Percentiles rank a stretch among this genome's conserved stretches.
Evolutionary conservation across 202 grass and related monocot species (phyloP).

Genomic region (Zizania palustris): DNA sequence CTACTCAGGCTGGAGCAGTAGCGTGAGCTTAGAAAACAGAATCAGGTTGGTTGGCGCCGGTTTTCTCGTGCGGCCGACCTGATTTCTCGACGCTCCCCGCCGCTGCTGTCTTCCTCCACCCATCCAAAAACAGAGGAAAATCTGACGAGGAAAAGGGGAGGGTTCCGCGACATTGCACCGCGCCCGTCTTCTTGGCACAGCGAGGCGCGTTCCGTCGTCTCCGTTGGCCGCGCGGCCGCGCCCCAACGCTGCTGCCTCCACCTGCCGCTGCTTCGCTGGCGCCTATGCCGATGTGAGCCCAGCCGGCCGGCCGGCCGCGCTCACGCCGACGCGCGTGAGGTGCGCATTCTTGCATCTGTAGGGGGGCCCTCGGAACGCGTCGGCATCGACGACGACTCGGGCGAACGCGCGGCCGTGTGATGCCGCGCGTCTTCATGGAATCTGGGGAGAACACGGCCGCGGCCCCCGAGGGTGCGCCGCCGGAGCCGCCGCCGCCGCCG

Average conservation of each 20-base stretch:
- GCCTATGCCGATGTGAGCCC: conserved; percentile 29
- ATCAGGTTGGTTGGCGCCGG: conserved; percentile 11
- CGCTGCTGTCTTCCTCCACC: conserved; percentile 35
- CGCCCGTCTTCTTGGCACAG: conserved; percentile 26
- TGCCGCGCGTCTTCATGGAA: conserved; percentile 51
- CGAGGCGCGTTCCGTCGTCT: conserved; percentile 46
- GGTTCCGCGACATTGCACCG: conserved; percentile 25
- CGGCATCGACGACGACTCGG: conserved; percentile 26
- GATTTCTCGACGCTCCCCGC: conserved; percentile 27
- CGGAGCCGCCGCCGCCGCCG: no score
- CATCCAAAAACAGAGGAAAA: conserved; percentile 38
- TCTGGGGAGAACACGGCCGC: conserved; percentile 20
- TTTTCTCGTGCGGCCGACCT: conserved; percentile 42
- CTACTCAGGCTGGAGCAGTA: neutral
- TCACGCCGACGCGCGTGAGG: conserved; percentile 1
- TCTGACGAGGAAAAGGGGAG: conserved; percentile 10
- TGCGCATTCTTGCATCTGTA: conserved; percentile 33
- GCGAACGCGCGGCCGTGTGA: conserved; percentile 31
- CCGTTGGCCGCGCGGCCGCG: conserved; percentile 22
- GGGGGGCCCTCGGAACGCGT: conserved; percentile 12
- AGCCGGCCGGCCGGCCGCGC: neutral
- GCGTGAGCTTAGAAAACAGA: neutral
- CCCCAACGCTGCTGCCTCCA: conserved; percentile 6
- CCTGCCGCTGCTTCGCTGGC: neutral
- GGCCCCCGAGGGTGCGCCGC: conserved; percentile 28